These are phyloP conservation scores for Sarocladium strictum DNA, from an alignment of 2,329 filamentous ascomycete species.

Conservation along the genomic window DNA sequence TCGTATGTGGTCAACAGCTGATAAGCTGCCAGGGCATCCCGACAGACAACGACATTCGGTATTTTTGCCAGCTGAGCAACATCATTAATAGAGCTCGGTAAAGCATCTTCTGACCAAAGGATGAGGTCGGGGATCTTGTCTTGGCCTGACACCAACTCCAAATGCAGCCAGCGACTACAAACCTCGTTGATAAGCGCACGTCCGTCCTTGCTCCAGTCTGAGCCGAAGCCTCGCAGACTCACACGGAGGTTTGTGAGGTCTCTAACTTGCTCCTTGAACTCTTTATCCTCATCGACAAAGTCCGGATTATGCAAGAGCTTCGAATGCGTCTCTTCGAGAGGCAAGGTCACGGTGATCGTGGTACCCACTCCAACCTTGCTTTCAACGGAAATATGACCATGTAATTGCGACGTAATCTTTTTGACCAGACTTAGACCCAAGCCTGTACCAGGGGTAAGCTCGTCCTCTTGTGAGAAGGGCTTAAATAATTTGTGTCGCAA, in stretches of 20 bases:
- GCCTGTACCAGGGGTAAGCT: conserved; percentile 53
- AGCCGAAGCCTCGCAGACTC: conserved; percentile 17
- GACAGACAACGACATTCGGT: conserved; percentile 26
- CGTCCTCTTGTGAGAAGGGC: conserved; percentile 60
- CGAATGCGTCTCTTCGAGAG: conserved; percentile 21
- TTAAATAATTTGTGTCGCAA: conserved; percentile 54
- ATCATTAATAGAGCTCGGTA: conserved; percentile 7
- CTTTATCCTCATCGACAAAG: conserved; percentile 18
- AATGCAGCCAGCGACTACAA: conserved; percentile 26
- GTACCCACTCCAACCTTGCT: conserved; percentile 34
- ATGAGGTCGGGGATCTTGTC: conserved; percentile 19
- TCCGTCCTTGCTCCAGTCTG: conserved; percentile 10
- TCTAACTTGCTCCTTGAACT: conserved; percentile 21
- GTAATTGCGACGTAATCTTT: conserved; percentile 50
- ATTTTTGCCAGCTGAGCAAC: conserved; percentile 3
- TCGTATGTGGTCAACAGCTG: conserved; percentile 15
- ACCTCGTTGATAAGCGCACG: conserved; percentile 17
- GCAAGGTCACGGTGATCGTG: conserved; percentile 26
- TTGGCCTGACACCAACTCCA: conserved; percentile 19
- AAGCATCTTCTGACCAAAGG: conserved; percentile 16
- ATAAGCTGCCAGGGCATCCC: conserved; percentile 23
- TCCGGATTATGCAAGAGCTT: too few species aligned
- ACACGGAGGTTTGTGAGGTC: conserved; percentile 26
- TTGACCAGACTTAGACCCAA: conserved; percentile 61
- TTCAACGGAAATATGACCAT: conserved; percentile 53